These are phyloP conservation scores for Schwanniomyces occidentalis DNA, from an alignment of 805 yeast species.

Conservation along the genomic window DNA sequence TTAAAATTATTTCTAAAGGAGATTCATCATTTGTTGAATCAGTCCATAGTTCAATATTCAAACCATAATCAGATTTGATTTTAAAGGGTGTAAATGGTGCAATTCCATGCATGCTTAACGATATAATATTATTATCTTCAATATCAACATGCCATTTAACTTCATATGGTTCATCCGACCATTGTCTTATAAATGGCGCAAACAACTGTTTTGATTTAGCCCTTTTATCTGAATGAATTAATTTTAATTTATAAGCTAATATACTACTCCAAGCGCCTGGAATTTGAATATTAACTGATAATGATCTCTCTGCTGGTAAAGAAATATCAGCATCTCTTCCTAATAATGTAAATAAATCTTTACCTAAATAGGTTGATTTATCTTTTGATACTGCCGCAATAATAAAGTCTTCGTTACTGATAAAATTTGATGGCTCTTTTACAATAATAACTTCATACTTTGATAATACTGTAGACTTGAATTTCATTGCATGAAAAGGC, in stretches of 20 bases:
- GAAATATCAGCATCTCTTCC: slow-evolving; percentile 39
- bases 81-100: slow-evolving; percentile 69
- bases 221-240: slow-evolving; percentile 13
- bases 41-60: slow-evolving; percentile 51
- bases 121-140: slow-evolving; percentile 23
- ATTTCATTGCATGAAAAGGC: slow-evolving; percentile 52
- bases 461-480: slow-evolving; percentile 37
- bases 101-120: slow-evolving; percentile 54
- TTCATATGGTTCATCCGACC: slow-evolving; percentile 63
- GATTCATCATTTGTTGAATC: slow-evolving; percentile 34
- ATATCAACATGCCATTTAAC: slow-evolving; percentile 75
- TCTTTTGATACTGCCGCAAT: slow-evolving; percentile 35
- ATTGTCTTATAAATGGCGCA: slow-evolving; percentile 69
- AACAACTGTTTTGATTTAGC: slow-evolving; percentile 28
- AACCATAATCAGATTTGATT: slow-evolving; percentile 20
- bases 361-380: slow-evolving; percentile 22
- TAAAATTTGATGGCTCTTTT: slow-evolving; percentile 28
- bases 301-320: slow-evolving; percentile 44
- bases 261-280: slow-evolving; percentile 63
- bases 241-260: slow-evolving; percentile 48
- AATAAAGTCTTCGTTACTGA: slow-evolving; percentile 28
- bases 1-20: slow-evolving; percentile 39
- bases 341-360: slow-evolving; percentile 38
- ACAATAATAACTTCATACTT: slow-evolving; percentile 53
- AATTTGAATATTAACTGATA: slow-evolving; percentile 49